A percentile compares a stretch with the other conserved stretches of the same genome.
Evolutionary conservation across 2,329 filamentous ascomycete genomes (phyloP).

Genomic region (Aphanoascus verrucosus): DNA sequence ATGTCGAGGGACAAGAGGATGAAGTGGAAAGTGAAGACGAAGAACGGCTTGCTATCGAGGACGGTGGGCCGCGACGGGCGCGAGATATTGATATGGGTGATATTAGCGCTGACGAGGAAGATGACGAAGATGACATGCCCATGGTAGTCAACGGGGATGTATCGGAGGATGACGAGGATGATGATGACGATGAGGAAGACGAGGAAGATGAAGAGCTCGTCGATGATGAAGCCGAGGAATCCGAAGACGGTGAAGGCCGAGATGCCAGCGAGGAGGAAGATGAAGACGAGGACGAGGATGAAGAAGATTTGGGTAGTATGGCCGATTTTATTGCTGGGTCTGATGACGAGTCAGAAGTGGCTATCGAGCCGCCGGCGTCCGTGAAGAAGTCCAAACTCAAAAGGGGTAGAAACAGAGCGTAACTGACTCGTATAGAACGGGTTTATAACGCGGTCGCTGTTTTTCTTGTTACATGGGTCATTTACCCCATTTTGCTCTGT

Average conservation of each 20-base stretch:
- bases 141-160: constrained; percentile 44
- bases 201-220: constrained; percentile 27
- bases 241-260: constrained; percentile 32
- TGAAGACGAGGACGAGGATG: constrained; percentile 49
- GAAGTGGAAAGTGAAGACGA: constrained; percentile 39
- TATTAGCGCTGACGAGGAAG: constrained; percentile 41
- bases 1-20: constrained; percentile 71
- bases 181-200: constrained; percentile 34
- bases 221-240: constrained; percentile 37
- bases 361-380: constrained; percentile 22
- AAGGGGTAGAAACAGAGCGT: not conserved
- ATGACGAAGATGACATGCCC: constrained; percentile 47
- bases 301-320: constrained; percentile 47
- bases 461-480: not conserved
- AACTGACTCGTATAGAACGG: not conserved
- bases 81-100: constrained; percentile 24
- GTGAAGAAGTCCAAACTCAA: constrained; percentile 27
- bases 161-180: constrained; percentile 32
- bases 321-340: constrained; percentile 40
- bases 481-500: not conserved
- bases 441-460: not conserved
- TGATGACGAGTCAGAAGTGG: constrained; percentile 31
- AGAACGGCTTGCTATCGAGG: constrained; percentile 11
- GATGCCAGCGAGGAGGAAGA: constrained; percentile 42
- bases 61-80: not conserved